phyloP scores from a whole-genome alignment of 306 rosid species.

The Malus sieversii region DNA sequence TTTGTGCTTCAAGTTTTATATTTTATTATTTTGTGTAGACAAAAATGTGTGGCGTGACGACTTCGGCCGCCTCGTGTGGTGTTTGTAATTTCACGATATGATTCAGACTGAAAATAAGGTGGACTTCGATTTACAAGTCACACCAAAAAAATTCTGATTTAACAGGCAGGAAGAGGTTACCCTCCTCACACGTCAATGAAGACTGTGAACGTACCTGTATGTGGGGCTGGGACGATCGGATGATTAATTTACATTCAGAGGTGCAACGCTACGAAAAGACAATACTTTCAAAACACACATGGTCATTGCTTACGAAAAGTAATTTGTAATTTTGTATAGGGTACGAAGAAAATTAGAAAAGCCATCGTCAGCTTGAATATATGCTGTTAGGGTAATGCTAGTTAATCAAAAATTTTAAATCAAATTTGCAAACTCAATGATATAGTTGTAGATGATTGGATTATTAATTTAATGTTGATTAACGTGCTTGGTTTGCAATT shows the following conservation, averaged over 20 bases:
- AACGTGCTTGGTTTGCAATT: too few relatives aligned
- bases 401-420: too few relatives aligned
- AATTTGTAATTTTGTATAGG: background rate
- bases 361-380: background rate
- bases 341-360: background rate
- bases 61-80: too few relatives aligned
- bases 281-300: background rate
- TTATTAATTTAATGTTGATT: too few relatives aligned
- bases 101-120: too few relatives aligned
- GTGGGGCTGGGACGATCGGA: background rate
- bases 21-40: background rate
- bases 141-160: too few relatives aligned
- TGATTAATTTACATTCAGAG: background rate
- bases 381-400: background rate
- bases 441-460: too few relatives aligned
- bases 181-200: too few relatives aligned
- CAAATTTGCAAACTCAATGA: too few relatives aligned
- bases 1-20: background rate
- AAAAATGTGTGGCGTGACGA: background rate
- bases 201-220: background rate
- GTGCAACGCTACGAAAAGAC: background rate
- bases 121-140: too few relatives aligned
- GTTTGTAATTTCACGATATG: too few relatives aligned
- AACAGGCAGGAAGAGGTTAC: background rate
- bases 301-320: background rate